A percentile compares a stretch with the other conserved stretches of the same genome.
Conservation (phyloP, 2,329 filamentous ascomycete species). For the Ceratocystis alfenasii region DNA sequence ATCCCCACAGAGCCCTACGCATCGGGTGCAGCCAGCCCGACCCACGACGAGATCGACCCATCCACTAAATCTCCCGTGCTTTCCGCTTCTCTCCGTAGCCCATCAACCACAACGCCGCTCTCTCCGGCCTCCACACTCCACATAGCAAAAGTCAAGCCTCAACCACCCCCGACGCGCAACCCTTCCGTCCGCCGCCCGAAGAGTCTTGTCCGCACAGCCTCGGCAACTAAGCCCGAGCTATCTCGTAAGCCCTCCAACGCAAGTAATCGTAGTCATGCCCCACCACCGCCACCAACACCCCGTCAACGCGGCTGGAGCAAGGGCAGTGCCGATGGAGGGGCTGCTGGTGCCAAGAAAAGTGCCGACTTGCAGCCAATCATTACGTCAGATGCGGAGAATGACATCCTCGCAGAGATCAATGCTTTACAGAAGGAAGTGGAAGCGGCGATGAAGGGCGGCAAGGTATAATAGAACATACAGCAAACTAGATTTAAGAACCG, state of each 20-base stretch:
- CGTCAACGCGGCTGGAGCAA: constrained; percentile 38
- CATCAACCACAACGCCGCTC: constrained; percentile 35
- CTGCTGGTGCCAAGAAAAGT: constrained; percentile 24
- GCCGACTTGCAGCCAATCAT: constrained; percentile 19
- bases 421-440: constrained; percentile 67
- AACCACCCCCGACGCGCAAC: constrained; percentile 37
- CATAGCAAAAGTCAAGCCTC: constrained; percentile 26
- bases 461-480: neutral
- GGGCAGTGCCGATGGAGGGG: constrained; percentile 32
- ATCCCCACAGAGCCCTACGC: neutral
- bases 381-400: constrained; percentile 27
- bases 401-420: constrained; percentile 61
- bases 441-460: constrained; percentile 30
- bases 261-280: constrained; percentile 22
- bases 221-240: constrained; percentile 12
- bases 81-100: constrained; percentile 21
- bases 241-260: constrained; percentile 6
- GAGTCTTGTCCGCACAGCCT: constrained; percentile 30
- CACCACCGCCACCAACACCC: constrained; percentile 40
- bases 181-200: constrained; percentile 35
- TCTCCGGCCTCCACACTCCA: constrained; percentile 36
- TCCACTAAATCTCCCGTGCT: neutral
- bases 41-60: neutral
- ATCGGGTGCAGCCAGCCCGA: neutral
- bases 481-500: no score